Evolutionary conservation across 2,329 filamentous ascomycete genomes (phyloP).

Genomic region (Botrytis medusae): DNA sequence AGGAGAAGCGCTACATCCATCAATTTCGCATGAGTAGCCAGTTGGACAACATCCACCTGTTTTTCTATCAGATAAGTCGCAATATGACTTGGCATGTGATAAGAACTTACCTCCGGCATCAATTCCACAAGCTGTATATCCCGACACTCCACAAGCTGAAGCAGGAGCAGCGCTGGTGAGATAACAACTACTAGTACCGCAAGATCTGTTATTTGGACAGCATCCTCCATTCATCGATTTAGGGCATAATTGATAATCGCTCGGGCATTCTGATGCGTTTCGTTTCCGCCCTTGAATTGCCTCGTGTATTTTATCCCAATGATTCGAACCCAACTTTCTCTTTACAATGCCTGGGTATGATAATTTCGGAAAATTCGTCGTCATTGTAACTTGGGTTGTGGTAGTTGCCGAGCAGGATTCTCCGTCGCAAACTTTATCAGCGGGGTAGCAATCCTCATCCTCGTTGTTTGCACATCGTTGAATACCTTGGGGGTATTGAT

Average conservation of each 20-base stretch:
- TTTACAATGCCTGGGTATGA: slow-evolving; percentile 30
- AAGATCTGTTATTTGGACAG: slow-evolving; percentile 48
- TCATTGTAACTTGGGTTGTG: slow-evolving; percentile 22
- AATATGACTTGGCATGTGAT: slow-evolving; percentile 18
- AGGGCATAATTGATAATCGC: slow-evolving; percentile 34
- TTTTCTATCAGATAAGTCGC: slow-evolving; percentile 14
- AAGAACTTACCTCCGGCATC: slow-evolving; percentile 35
- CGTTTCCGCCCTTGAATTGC: slow-evolving; percentile 36
- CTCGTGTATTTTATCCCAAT: slow-evolving; percentile 36
- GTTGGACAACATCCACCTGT: slow-evolving; percentile 43
- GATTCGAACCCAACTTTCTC: slow-evolving; percentile 34
- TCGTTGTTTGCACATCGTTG: neutral
- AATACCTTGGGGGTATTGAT: neutral
- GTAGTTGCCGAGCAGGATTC: slow-evolving; percentile 13
- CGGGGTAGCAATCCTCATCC: neutral
- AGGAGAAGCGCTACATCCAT: slow-evolving; percentile 47
- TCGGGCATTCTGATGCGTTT: slow-evolving; percentile 32
- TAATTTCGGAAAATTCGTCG: slow-evolving; percentile 30
- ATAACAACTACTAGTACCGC: slow-evolving; percentile 47
- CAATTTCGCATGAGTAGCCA: slow-evolving; percentile 49
- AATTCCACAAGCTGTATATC: slow-evolving; percentile 35
- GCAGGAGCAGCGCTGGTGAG: slow-evolving; percentile 34
- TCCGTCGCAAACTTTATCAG: slow-evolving; percentile 6
- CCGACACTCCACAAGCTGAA: slow-evolving; percentile 32
- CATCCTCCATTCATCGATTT: slow-evolving; percentile 37